Evolutionary conservation across 352 stramenopile genomes (phyloP).

Genomic region (Globisporangium solare): DNA sequence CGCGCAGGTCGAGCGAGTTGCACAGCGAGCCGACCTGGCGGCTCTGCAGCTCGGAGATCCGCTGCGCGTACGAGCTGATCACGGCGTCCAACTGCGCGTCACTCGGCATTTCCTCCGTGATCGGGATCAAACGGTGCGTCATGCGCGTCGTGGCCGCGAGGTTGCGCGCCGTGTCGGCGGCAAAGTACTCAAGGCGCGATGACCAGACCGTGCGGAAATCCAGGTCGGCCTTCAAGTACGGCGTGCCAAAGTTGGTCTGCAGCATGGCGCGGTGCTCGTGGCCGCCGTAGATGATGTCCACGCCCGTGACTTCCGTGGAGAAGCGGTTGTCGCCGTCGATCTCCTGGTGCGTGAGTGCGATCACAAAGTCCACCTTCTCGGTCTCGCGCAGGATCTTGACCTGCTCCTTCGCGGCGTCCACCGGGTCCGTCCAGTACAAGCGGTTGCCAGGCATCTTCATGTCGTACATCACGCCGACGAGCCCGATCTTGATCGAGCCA

Average conservation of each 20-base stretch:
- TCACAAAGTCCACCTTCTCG: slow-evolving; percentile 60
- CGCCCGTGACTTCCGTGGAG: slow-evolving; percentile 46
- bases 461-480: slow-evolving; percentile 74
- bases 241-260: slow-evolving; percentile 55
- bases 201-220: slow-evolving; percentile 64
- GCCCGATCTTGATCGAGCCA: slow-evolving; percentile 43
- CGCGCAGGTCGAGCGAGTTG: too few species aligned
- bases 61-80: too few species aligned
- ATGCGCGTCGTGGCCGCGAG: too few species aligned
- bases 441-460: slow-evolving; percentile 56
- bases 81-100: too few species aligned
- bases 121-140: too few species aligned
- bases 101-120: too few species aligned
- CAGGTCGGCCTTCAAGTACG: slow-evolving; percentile 66
- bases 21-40: too few species aligned
- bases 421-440: slow-evolving; percentile 27
- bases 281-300: slow-evolving; percentile 63
- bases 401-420: too few species aligned
- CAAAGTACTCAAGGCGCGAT: slow-evolving; percentile 55
- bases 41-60: too few species aligned
- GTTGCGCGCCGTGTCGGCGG: slow-evolving; percentile 2
- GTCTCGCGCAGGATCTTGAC: slow-evolving; percentile 10
- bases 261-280: slow-evolving; percentile 68
- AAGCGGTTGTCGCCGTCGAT: slow-evolving; percentile 57
- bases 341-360: slow-evolving; percentile 61